phyloP scores from a whole-genome alignment of 305 asterid species.

The Solanum chacoense region DNA sequence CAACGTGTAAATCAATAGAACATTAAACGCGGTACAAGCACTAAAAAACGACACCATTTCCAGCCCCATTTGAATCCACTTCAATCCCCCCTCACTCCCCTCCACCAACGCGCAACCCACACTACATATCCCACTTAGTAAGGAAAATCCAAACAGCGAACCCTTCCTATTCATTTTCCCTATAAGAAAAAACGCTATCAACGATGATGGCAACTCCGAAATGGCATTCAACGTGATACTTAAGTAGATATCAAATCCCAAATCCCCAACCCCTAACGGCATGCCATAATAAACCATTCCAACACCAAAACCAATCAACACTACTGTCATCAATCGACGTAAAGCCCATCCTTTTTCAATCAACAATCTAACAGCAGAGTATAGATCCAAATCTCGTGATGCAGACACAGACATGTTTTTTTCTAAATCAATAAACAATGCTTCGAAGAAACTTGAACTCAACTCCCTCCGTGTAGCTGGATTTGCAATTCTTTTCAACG shows the following conservation, averaged over 20 bases:
- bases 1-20: conserved; percentile 18
- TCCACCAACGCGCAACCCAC: conserved; percentile 1
- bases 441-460: neutral
- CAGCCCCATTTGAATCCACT: conserved; percentile 10
- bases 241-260: conserved; percentile 15
- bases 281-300: conserved; percentile 30
- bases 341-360: conserved; percentile 21
- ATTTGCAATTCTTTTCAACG: conserved; percentile 6
- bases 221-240: conserved; percentile 23
- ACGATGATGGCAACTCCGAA: conserved; percentile 21
- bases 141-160: conserved; percentile 4
- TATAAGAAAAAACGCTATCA: conserved; percentile 6
- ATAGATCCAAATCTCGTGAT: neutral
- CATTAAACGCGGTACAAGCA: conserved; percentile 12
- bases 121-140: conserved; percentile 18
- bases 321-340: neutral
- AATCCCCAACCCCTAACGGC: conserved; percentile 21
- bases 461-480: neutral
- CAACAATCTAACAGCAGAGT: conserved; percentile 10
- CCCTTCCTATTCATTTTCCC: conserved; percentile 11
- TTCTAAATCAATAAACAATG: neutral
- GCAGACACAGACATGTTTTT: neutral
- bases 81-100: neutral
- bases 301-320: conserved; percentile 11
- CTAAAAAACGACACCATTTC: conserved; percentile 19